A percentile compares a stretch with the other conserved stretches of the same genome.
Conservation (phyloP, 1,139 yeast genomes). For the Protomyces gravidus region DNA sequence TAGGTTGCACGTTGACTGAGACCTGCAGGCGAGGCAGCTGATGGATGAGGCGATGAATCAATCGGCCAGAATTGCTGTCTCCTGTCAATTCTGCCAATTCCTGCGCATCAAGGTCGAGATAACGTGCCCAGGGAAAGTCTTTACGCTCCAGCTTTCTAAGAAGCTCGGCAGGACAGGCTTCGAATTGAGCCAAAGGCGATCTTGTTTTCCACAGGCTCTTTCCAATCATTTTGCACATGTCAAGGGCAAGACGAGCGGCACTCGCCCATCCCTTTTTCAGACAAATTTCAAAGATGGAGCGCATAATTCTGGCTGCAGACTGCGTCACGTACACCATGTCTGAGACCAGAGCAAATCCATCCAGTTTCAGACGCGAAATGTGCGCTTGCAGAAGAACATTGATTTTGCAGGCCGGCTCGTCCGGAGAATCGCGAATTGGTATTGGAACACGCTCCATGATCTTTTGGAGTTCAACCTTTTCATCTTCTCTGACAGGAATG, state of each 20-base stretch:
- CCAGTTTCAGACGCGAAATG: slow-evolving; percentile 67
- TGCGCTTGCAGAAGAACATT: slow-evolving; percentile 79
- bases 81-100: slow-evolving; percentile 81
- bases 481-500: slow-evolving; percentile 83
- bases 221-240: slow-evolving; percentile 75
- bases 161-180: slow-evolving; percentile 61
- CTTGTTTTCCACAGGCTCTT: slow-evolving; percentile 77
- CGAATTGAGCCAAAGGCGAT: slow-evolving; percentile 82
- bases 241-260: slow-evolving; percentile 55
- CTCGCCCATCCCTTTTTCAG: slow-evolving; percentile 68
- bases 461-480: slow-evolving; percentile 67
- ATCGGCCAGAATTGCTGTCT: slow-evolving; percentile 61
- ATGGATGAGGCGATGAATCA: slow-evolving; percentile 57
- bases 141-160: slow-evolving; percentile 74
- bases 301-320: slow-evolving; percentile 80
- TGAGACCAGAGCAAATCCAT: slow-evolving; percentile 85
- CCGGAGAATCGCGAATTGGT: slow-evolving; percentile 69
- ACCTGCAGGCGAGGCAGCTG: slow-evolving; percentile 67
- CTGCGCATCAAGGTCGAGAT: slow-evolving; percentile 63
- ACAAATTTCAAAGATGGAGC: slow-evolving; percentile 81
- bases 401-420: slow-evolving; percentile 73
- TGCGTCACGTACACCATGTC: slow-evolving; percentile 94
- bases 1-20: slow-evolving; percentile 65
- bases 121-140: slow-evolving; percentile 75
- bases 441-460: slow-evolving; percentile 74